Conservation (phyloP, 352 stramenopile genomes). For the Phytophthora ohioensis region DNA sequence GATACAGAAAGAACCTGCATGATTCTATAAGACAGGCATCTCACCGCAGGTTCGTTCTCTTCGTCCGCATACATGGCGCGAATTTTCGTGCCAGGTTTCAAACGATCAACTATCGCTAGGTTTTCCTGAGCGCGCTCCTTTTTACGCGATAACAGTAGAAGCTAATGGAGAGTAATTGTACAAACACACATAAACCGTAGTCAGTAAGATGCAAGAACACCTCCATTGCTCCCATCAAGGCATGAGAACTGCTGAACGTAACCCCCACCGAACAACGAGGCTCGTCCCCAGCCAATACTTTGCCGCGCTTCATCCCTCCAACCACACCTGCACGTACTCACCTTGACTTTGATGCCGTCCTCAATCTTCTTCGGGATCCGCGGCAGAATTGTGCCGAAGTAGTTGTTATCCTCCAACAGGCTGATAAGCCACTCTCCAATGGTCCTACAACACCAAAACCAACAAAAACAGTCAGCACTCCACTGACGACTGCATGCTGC, state of each 20-base stretch:
- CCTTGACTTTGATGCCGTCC: slow-evolving; percentile 96
- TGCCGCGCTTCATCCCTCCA: neutral
- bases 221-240: neutral
- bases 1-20: neutral
- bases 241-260: slow-evolving; percentile 19
- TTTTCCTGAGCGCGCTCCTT: slow-evolving; percentile 77
- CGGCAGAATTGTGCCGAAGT: slow-evolving; percentile 96
- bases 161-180: slow-evolving; percentile 43
- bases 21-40: neutral
- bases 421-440: slow-evolving; percentile 93
- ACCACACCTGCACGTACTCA: slow-evolving; percentile 24
- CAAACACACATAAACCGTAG: slow-evolving; percentile 6
- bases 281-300: slow-evolving; percentile 14
- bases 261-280: slow-evolving; percentile 37
- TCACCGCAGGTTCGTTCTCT: slow-evolving; percentile 91
- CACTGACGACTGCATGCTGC: slow-evolving; percentile 27
- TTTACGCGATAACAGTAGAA: slow-evolving; percentile 78
- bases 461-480: slow-evolving; percentile 20
- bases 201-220: slow-evolving; percentile 1
- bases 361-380: slow-evolving; percentile 97
- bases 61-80: slow-evolving; percentile 97
- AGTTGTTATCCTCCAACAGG: slow-evolving; percentile 96
- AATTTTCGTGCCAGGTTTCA: slow-evolving; percentile 91
- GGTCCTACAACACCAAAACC: slow-evolving; percentile 61
- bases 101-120: slow-evolving; percentile 70